Conservation (phyloP, 2,329 filamentous ascomycete species). For the Beauveria sp. region DNA sequence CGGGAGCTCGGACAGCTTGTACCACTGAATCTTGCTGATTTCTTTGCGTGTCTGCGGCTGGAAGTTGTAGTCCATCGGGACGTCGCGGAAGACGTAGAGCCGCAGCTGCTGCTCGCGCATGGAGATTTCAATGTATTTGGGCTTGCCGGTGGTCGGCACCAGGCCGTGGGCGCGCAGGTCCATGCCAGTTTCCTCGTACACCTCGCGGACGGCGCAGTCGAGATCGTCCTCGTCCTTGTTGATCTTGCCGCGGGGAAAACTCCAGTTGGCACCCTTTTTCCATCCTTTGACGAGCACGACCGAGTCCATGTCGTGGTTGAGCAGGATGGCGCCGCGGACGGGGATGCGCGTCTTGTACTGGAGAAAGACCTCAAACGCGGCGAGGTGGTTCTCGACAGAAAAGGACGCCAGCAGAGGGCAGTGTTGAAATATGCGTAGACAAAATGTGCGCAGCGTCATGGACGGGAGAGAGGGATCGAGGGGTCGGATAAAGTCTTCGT, state of each 20-base stretch:
- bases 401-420: conserved; percentile 82
- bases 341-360: conserved; percentile 92
- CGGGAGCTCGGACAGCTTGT: conserved; percentile 79
- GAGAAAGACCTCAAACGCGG: conserved; percentile 85
- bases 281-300: conserved; percentile 92
- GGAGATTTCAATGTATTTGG: conserved; percentile 79
- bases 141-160: conserved; percentile 60
- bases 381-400: conserved; percentile 66
- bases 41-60: conserved; percentile 90
- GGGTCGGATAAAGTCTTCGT: conserved; percentile 97
- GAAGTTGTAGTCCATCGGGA: conserved; percentile 81
- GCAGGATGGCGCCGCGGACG: conserved; percentile 85
- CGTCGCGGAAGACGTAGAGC: conserved; percentile 83
- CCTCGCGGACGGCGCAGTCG: conserved; percentile 88
- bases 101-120: conserved; percentile 91
- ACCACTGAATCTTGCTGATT: conserved; percentile 96
- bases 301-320: conserved; percentile 91
- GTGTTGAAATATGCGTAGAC: conserved; percentile 84
- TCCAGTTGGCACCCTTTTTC: conserved; percentile 96
- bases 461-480: conserved; percentile 78
- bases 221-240: conserved; percentile 94
- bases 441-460: conserved; percentile 78
- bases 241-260: conserved; percentile 94
- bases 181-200: conserved; percentile 92
- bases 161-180: conserved; percentile 71